Base-by-base conservation (phyloP, 306 rosid species). In the Coriaria nepalensis region DNA sequence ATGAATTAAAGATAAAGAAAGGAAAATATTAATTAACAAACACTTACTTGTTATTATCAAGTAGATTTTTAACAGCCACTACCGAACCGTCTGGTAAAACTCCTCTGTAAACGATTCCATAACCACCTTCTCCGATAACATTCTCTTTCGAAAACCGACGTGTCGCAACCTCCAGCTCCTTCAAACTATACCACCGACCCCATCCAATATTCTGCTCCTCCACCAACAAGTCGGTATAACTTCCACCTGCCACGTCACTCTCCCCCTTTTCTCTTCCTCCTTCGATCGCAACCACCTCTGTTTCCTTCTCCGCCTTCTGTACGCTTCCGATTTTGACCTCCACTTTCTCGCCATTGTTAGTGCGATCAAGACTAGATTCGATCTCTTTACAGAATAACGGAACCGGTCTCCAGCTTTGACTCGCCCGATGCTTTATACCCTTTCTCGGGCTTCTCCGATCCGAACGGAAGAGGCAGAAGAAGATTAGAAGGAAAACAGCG, bases 91-190 rank as follows among this genome's bases (percentile, higher is more conserved):
- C 95, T 47, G 62, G 75, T 48, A 78, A 37, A 52, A 65, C 52
- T 8, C 98, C 98, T 61, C 81, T 71, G 63, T 79, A 90, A 8
- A 90, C 98, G 51, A 90, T 45, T 6, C 94, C 98, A 53, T 90
- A 90, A 2, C 98, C 98, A 6, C 98, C 98, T 72, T 85, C 98
- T 5, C 98, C 98, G 57, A 90, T 81, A 55, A 90, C 81, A 69
- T 85, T 90, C 73, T 64, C 74, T 7, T 66, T 65, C 0, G 81
- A 32, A 35, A 90, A 90, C 5, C 76, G 85, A 65, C 78, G 74
- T 6, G 98, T 90, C 40, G 94, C 98, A 0, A 47, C 6, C 53
- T 77, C 82, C 53, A 90, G 79, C 50, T 90, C 98, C 61, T 50
- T 73, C 60, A 90, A 47, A 58, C 75, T 73, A 53, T 81, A 85